Conservation (phyloP, 2,329 filamentous ascomycete genomes). For the Teratosphaeria pseudoeucalypti region DNA sequence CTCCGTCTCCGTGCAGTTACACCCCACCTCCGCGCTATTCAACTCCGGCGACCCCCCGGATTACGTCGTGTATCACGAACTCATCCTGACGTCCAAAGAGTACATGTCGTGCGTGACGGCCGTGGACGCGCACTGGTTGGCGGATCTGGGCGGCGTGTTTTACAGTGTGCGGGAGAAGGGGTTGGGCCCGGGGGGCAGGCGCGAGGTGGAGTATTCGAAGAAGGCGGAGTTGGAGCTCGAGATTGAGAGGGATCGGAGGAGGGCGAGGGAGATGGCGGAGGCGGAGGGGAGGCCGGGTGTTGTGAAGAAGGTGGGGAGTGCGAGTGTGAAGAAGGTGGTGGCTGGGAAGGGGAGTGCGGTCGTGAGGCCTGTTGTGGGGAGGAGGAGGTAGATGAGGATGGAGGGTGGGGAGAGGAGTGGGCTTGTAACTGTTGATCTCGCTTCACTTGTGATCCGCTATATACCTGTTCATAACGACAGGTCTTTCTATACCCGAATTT, state of each 20-base stretch:
- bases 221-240: constrained; percentile 20
- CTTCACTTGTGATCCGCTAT: too few relatives aligned
- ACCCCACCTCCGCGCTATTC: constrained; percentile 88
- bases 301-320: constrained; percentile 6
- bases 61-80: constrained; percentile 95
- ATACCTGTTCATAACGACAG: too few relatives aligned
- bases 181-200: constrained; percentile 30
- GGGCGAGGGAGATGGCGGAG: constrained; percentile 9
- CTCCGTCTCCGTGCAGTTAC: constrained; percentile 84
- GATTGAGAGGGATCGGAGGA: constrained; percentile 19
- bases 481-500: too few relatives aligned
- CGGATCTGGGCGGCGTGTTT: constrained; percentile 91
- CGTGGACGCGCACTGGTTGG: constrained; percentile 94
- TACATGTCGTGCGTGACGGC: constrained; percentile 97
- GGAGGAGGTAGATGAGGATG: background rate
- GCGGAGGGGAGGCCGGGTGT: constrained; percentile 6
- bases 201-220: constrained; percentile 23
- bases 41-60: constrained; percentile 89
- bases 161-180: constrained; percentile 97
- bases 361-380: constrained; percentile 18
- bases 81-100: constrained; percentile 92
- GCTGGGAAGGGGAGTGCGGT: constrained; percentile 18
- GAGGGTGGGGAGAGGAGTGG: too few relatives aligned
- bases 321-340: constrained; percentile 11
- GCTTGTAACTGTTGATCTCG: too few relatives aligned